These are phyloP conservation scores for Prasinococcaceae sp. DNA, from an alignment of 139 green algal genomes.

Conservation along the genomic window DNA sequence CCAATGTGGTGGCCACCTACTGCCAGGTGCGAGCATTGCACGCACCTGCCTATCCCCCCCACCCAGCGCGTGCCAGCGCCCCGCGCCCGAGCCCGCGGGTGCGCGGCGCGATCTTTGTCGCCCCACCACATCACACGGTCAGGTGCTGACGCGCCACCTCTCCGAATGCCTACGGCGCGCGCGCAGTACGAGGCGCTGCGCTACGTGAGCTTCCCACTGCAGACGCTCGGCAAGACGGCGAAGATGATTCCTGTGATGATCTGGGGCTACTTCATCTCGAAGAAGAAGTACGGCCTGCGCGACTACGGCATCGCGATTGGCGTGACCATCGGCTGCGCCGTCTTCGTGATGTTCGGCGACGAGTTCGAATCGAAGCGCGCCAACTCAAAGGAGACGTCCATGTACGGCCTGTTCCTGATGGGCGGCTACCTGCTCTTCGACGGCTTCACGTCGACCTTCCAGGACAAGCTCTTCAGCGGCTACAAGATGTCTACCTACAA, in stretches of 20 bases:
- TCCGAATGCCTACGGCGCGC: too few species aligned
- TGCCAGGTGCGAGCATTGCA: slow-evolving; percentile 51
- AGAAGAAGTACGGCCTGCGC: slow-evolving; percentile 60
- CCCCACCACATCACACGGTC: too few species aligned
- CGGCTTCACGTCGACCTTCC: slow-evolving; percentile 95
- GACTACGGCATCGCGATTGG: slow-evolving; percentile 60
- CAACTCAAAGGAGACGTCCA: neutral
- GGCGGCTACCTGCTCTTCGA: slow-evolving; percentile 84
- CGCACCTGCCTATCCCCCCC: too few species aligned
- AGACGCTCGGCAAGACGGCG: slow-evolving; percentile 76
- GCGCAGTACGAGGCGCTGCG: slow-evolving; percentile 84
- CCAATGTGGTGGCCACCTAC: slow-evolving; percentile 87
- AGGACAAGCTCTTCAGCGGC: slow-evolving; percentile 87
- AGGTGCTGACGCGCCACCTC: too few species aligned
- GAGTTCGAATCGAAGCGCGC: neutral
- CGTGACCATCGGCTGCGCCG: slow-evolving; percentile 68
- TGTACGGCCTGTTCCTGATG: slow-evolving; percentile 71
- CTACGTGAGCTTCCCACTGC: slow-evolving; percentile 87
- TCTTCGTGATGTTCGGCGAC: slow-evolving; percentile 42
- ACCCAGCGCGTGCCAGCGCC: too few species aligned
- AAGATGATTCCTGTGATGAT: slow-evolving; percentile 98
- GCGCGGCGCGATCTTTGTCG: too few species aligned
- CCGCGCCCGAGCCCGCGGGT: too few species aligned
- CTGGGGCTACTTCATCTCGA: slow-evolving; percentile 79
- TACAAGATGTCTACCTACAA: slow-evolving; percentile 78